A percentile compares a stretch with the other conserved stretches of the same genome.
Conservation (phyloP, 495 filamentous ascomycete genomes). For the Aspergillus wentii region DNA sequence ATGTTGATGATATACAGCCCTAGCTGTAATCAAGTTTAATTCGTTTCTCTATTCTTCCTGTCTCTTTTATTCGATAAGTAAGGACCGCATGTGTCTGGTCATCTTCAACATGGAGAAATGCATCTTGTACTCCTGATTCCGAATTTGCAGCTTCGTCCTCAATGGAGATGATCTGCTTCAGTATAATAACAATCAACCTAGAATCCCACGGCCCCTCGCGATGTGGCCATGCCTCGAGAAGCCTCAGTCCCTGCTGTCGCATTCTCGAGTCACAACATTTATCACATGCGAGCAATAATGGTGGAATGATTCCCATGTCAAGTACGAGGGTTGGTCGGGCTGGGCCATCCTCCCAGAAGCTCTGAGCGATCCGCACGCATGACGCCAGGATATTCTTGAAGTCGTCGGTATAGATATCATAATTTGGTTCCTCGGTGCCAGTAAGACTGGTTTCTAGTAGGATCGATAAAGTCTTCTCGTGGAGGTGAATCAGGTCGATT, state of each 20-base stretch:
- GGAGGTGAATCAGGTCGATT: constrained; percentile 9
- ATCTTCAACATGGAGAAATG: no score
- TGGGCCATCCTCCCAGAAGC: no score
- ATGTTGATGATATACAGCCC: no score
- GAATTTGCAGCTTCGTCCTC: no score
- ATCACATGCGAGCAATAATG: constrained; percentile 38
- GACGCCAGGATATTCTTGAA: constrained; percentile 3
- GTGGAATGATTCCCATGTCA: constrained; percentile 26
- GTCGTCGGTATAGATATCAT: constrained; percentile 1
- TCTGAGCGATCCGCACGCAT: constrained; percentile 6
- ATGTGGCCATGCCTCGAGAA: constrained; percentile 30
- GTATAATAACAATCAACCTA: constrained; percentile 6
- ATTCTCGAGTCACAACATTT: constrained; percentile 41
- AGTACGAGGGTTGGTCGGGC: constrained; percentile 10
- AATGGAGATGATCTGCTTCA: no score
- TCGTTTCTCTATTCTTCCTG: no score
- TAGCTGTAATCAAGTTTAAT: no score
- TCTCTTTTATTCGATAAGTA: no score
- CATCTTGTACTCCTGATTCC: no score
- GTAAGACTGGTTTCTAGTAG: constrained; percentile 9
- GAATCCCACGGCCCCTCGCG: constrained; percentile 47
- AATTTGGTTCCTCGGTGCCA: background rate
- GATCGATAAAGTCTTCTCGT: constrained; percentile 1
- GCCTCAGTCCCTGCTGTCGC: constrained; percentile 29
- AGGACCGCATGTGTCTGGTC: no score